Percentiles rank a stretch among this genome's conserved stretches.
phyloP scores from a whole-genome alignment of 306 rosid genomes.

The Phaseolus lunatus region DNA sequence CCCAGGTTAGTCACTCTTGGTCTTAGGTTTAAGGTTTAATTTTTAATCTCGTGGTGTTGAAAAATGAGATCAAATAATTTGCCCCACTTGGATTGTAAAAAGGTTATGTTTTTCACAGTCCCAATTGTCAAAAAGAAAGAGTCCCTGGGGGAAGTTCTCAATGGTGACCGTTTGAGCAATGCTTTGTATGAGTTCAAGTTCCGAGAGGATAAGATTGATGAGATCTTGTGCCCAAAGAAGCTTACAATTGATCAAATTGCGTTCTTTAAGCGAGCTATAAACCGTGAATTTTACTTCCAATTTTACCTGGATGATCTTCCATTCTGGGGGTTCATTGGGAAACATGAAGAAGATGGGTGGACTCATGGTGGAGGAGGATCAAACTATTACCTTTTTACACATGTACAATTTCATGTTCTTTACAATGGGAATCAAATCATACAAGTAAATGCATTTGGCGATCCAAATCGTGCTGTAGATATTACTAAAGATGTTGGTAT shows the following conservation, averaged over 20 bases:
- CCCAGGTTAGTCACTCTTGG: conserved; percentile 72
- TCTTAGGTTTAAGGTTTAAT: conserved; percentile 25
- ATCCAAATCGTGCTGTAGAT: conserved; percentile 71
- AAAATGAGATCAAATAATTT: conserved; percentile 30
- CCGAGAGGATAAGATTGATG: conserved; percentile 54
- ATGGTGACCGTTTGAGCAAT: conserved; percentile 80
- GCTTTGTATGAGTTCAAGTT: conserved; percentile 70
- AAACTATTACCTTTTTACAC: conserved; percentile 69
- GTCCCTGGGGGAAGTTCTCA: conserved; percentile 86
- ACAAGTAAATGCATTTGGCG: conserved; percentile 72
- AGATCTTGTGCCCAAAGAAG: conserved; percentile 63
- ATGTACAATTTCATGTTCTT: conserved; percentile 73
- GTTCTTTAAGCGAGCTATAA: conserved; percentile 67
- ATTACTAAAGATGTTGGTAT: conserved; percentile 66
- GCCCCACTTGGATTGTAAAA: conserved; percentile 39
- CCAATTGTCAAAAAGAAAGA: conserved; percentile 73
- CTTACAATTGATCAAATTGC: conserved; percentile 67
- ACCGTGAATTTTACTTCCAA: conserved; percentile 80
- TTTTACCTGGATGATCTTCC: conserved; percentile 94
- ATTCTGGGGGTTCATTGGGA: conserved; percentile 83
- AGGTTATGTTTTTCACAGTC: conserved; percentile 60
- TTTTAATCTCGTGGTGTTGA: conserved; percentile 16
- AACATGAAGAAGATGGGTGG: conserved; percentile 68
- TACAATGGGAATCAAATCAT: conserved; percentile 68
- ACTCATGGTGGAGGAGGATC: conserved; percentile 52